Base-by-base conservation (phyloP, 2,329 filamentous ascomycete genomes). In the Didymella exigua region DNA sequence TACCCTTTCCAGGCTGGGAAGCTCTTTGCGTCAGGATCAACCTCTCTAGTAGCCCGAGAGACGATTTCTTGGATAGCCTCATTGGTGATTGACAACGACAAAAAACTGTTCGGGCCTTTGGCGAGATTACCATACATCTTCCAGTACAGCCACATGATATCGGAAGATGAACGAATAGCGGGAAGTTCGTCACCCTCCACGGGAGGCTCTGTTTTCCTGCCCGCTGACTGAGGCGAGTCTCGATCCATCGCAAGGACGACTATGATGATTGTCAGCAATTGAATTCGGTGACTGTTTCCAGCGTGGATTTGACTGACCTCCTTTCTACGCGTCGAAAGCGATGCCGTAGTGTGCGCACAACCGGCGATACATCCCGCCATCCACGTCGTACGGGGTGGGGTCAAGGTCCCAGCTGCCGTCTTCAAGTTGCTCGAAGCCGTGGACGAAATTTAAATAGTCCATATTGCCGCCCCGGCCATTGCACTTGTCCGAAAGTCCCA, bases 191-290 rank as follows among this genome's bases (percentile, higher is more conserved):
- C 42, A n/a, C 53, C 37, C 5, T 46, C 16, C 2, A 56, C 30
- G 5, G 24, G 16, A 6, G 53, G 47, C 18, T 21, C 18, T 1
- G 33, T 31, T 2, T 43, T 14, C 26, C 29, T 50, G 23, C 53
- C 53, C 1, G 47, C 47, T 1, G 42, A 47, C 11, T 42, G 27
- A 5, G 46, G 47, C 8, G 47, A 50, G 5, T 38, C 27, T 18
- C 53, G 21, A 9, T 56, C 53, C 42, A 56, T 30, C 4, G 47
- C 47, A 24, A 55, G 42, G 5, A 51, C 37, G 6, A 47, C 47
- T 50, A 11, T 31, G n/a, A 2, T 9, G 10, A 8, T 14, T 31
- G 31, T 44, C 4, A 48, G 44, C 9, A 6, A 14, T 5, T 6
- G 6, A 23, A 18, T 7, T 13, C 29, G 24, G 5, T 11, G 29